Percentiles rank a stretch among this genome's conserved stretches.
phyloP scores from a whole-genome alignment of 768 basidiomycete species.

The Russula sp. region DNA sequence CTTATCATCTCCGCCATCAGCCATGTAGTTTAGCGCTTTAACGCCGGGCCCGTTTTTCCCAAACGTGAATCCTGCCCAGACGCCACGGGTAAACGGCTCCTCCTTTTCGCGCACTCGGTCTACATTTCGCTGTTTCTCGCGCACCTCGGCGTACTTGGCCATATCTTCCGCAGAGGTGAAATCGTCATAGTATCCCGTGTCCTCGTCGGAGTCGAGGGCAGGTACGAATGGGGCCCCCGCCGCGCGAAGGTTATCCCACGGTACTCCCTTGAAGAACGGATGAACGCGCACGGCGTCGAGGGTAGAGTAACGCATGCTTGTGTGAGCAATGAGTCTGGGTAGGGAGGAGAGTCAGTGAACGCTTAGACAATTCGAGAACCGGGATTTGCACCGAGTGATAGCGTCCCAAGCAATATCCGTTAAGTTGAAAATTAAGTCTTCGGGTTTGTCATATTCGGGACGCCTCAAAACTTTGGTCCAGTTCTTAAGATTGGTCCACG shows the following conservation, averaged over 20 bases:
- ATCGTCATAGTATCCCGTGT: constrained; percentile 94
- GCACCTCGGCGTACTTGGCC: constrained; percentile 98
- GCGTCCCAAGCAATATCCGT: constrained; percentile 92
- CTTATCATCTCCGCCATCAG: constrained; percentile 24
- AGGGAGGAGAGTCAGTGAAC: not conserved
- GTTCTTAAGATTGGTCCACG: constrained; percentile 98
- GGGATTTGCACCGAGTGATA: constrained; percentile 61
- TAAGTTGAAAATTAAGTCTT: constrained; percentile 96
- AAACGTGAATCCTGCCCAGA: constrained; percentile 91
- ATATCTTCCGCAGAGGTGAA: constrained; percentile 87
- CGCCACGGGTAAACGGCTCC: constrained; percentile 60
- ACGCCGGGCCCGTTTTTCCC: constrained; percentile 76
- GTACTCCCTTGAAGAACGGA: constrained; percentile 72
- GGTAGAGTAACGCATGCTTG: constrained; percentile 71
- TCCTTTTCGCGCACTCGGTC: constrained; percentile 88
- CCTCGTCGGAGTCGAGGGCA: constrained; percentile 87
- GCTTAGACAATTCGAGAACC: not conserved
- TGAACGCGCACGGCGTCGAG: constrained; percentile 67
- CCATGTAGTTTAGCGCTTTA: constrained; percentile 33
- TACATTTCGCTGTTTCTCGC: constrained; percentile 94
- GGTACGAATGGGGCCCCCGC: constrained; percentile 88
- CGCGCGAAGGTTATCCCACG: constrained; percentile 76
- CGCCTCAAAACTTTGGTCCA: constrained; percentile 90
- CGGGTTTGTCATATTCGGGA: constrained; percentile 92
- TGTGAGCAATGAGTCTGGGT: constrained; percentile 77